Evolutionary conservation across 306 rosid genomes (phyloP), one percentile per base, ranked within the genome.

Genomic region (Dryas octopetala): DNA sequence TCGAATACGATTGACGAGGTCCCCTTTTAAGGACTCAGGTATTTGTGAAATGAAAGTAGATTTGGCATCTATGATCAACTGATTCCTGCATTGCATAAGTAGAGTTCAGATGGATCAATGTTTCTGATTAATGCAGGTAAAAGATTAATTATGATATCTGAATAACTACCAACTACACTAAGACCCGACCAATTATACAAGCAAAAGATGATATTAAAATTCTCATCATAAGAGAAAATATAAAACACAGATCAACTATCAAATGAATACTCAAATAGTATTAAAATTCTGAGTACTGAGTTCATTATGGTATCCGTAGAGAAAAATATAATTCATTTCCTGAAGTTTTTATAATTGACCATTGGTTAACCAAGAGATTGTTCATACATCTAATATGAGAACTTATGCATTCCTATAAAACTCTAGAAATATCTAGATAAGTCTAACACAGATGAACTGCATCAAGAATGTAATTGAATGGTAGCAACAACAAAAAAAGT

Each of bases 1-100:
- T 71, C 14, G 83, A 62, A 96, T 88, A 51, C 76, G 88, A 68
- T 57, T 79, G 62, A 96, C 83, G 17, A 96, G 80, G 68, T 82
- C 87, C 79, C 78, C 88, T 74, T 80, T 88, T 85, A 96, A 76
- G 46, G 91, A 81, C 80, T 85, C 92, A 0, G 99, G 98, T 79
- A 96, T 81, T 76, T 80, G 78, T 19, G 97, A 83, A 78, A 16
- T 69, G 76, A 86, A 85, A 69, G 82, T 82, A 49, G 80, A 75
- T 79, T 69, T 89, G 67, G 96, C 88, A 13, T 89, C 94, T 17
- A 50, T 57, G 70, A 86, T 84, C 82, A 96, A 77, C 71, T 52
- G 40, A 80, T 85, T 84, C 92, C 99, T 96, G 96, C 88, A 78
- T 68, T 61, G 48, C 50, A 70, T 60, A 54, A 23, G 65, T 28